These are phyloP conservation scores for Gracilariopsis chorda DNA, from an alignment of 23 red algal genomes.

Conservation along the genomic window DNA sequence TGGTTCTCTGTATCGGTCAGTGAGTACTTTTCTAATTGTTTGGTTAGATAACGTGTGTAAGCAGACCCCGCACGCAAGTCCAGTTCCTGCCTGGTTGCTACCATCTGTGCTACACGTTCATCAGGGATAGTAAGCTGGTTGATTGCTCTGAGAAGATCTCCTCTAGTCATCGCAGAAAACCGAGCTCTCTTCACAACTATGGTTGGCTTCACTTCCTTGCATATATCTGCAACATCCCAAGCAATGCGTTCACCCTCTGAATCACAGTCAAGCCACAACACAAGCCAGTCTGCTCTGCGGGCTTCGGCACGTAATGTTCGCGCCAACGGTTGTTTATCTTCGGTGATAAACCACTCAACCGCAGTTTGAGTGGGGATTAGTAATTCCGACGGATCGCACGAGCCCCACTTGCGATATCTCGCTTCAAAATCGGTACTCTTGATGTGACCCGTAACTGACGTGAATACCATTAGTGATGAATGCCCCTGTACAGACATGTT, in stretches of 20 bases:
- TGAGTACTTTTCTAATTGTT: conserved; percentile 29
- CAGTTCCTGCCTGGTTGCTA: conserved; percentile 91
- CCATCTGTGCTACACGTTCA: conserved; percentile 74
- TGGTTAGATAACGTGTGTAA: conserved; percentile 90
- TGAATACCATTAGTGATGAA: conserved; percentile 73
- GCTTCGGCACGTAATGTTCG: conserved; percentile 47
- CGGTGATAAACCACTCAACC: conserved; percentile 50
- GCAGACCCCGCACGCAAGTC: conserved; percentile 94
- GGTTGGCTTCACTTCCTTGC: conserved; percentile 30
- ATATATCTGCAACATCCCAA: conserved; percentile 74
- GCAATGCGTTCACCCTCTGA: conserved; percentile 97
- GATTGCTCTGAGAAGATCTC: conserved; percentile 71
- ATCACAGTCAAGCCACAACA: conserved; percentile 97
- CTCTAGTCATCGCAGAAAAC: conserved; percentile 91
- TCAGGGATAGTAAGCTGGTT: conserved; percentile 55
- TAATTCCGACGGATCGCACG: conserved; percentile 59
- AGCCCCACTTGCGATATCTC: conserved; percentile 70
- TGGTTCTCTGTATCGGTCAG: conserved; percentile 14
- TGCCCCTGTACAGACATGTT: conserved; percentile 4
- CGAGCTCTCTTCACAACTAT: conserved; percentile 78
- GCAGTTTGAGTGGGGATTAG: conserved; percentile 34
- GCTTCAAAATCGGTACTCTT: conserved; percentile 82
- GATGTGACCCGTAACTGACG: conserved; percentile 85
- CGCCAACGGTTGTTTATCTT: conserved; percentile 70
- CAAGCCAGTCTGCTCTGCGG: conserved; percentile 48